Evolutionary conservation across 1,284 basidiomycete species (phyloP).

Genomic region (Exobasidium cylindrosporum): DNA sequence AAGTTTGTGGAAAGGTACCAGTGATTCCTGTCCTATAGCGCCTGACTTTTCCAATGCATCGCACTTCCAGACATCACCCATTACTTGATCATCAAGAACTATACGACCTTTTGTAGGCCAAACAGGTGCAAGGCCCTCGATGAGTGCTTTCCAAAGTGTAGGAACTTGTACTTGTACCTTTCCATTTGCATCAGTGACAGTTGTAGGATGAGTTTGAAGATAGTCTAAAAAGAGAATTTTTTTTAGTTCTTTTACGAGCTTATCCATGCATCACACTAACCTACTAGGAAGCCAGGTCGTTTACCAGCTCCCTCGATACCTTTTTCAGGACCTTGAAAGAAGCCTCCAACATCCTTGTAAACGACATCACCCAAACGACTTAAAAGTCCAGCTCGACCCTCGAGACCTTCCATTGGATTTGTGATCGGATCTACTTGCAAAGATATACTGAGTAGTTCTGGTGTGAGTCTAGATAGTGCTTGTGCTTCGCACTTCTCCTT

Average conservation of each 20-base stretch:
- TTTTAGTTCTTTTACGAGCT: constrained; percentile 51
- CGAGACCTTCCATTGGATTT: constrained; percentile 87
- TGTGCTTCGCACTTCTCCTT: constrained; percentile 60
- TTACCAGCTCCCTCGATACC: constrained; percentile 10
- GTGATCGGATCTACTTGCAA: constrained; percentile 71
- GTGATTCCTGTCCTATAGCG: constrained; percentile 38
- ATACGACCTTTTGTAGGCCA: constrained; percentile 75
- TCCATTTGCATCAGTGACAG: constrained; percentile 46
- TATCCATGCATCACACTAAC: no score
- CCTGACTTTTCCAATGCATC: constrained; percentile 16
- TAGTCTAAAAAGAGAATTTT: constrained; percentile 60
- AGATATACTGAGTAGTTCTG: constrained; percentile 65
- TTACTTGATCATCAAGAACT: constrained; percentile 64
- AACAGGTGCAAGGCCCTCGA: constrained; percentile 77
- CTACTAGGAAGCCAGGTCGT: constrained; percentile 18
- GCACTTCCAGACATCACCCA: constrained; percentile 84
- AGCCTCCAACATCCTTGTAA: constrained; percentile 24
- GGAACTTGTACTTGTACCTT: constrained; percentile 21
- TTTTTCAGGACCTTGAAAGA: constrained; percentile 26
- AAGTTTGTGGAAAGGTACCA: constrained; percentile 93
- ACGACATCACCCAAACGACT: constrained; percentile 32
- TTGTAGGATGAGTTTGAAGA: constrained; percentile 58
- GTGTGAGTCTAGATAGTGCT: constrained; percentile 68
- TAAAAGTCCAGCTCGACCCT: constrained; percentile 72
- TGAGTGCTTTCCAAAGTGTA: constrained; percentile 73